Conservation (phyloP, 768 basidiomycete genomes). For the Gloeophyllum trabeum region DNA sequence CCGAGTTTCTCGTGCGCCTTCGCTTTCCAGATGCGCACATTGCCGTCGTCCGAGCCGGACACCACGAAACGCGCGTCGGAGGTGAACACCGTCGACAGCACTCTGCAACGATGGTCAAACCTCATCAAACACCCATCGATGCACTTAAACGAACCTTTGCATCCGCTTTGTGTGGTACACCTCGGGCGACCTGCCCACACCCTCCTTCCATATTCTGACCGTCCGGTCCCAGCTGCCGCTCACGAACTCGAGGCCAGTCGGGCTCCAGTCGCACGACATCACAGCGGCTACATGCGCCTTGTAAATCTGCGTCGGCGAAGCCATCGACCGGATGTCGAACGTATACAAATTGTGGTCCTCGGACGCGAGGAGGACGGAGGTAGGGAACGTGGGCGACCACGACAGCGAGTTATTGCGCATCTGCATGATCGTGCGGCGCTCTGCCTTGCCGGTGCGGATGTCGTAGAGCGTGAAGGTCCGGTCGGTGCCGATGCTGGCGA, state of each 20-base stretch:
- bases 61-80: conserved; percentile 86
- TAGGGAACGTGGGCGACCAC: conserved; percentile 96
- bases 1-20: conserved; percentile 89
- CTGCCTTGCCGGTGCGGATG: conserved; percentile 92
- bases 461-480: conserved; percentile 95
- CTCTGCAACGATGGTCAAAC: conserved; percentile 40
- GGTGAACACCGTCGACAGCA: conserved; percentile 82
- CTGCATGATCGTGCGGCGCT: conserved; percentile 85
- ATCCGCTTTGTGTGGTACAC: conserved; percentile 98
- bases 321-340: conserved; percentile 84
- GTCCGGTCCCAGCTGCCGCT: conserved; percentile 97
- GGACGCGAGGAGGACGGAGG: conserved; percentile 84
- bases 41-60: conserved; percentile 90
- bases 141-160: too few relatives aligned
- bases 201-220: conserved; percentile 86
- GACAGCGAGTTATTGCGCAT: conserved; percentile 85
- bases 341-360: conserved; percentile 99
- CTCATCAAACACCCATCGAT: conserved; percentile 17
- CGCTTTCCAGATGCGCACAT: conserved; percentile 92
- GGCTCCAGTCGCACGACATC: conserved; percentile 96
- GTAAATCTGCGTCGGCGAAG: conserved; percentile 82
- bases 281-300: conserved; percentile 96
- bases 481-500: conserved; percentile 93
- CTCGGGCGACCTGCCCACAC: conserved; percentile 70
- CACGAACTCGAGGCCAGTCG: conserved; percentile 92